A percentile compares a stretch with the other conserved stretches of the same genome.
Evolutionary conservation across 805 yeast genomes (phyloP).

Genomic region (Sugiyamaella valdiviana): DNA sequence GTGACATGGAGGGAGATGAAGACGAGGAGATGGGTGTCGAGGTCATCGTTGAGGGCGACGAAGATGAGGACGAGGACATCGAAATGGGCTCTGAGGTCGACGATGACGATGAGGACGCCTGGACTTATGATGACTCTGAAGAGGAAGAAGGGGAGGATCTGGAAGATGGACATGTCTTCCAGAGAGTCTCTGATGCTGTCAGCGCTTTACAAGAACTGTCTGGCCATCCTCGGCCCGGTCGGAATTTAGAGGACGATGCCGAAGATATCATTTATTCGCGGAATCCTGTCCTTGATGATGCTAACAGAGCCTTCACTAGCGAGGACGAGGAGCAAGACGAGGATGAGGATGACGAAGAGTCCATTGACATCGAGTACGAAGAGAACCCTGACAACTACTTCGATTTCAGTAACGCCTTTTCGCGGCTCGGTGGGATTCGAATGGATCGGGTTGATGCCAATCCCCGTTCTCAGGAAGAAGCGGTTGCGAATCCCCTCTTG

Average conservation of each 20-base stretch:
- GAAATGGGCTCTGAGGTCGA: constrained; percentile 14
- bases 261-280: constrained; percentile 10
- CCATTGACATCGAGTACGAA: constrained; percentile 7
- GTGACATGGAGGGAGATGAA: constrained; percentile 30
- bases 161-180: constrained; percentile 20
- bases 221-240: constrained; percentile 8
- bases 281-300: constrained; percentile 7
- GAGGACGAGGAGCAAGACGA: constrained; percentile 32
- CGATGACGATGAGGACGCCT: constrained; percentile 5
- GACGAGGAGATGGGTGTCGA: constrained; percentile 24
- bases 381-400: constrained; percentile 7
- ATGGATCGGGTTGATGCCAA: constrained; percentile 8
- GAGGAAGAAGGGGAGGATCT: constrained; percentile 25
- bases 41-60: constrained; percentile 17
- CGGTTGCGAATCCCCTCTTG: constrained; percentile 14
- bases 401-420: constrained; percentile 12
- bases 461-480: constrained; percentile 3
- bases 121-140: constrained; percentile 16
- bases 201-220: constrained; percentile 12
- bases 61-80: constrained; percentile 18
- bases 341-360: constrained; percentile 13
- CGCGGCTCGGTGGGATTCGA: constrained; percentile 12
- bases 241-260: constrained; percentile 13
- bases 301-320: constrained; percentile 8
- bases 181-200: constrained; percentile 13